These are phyloP conservation scores for Solanum pinnatisectum DNA, from an alignment of 257 asterid species.

Conservation along the genomic window DNA sequence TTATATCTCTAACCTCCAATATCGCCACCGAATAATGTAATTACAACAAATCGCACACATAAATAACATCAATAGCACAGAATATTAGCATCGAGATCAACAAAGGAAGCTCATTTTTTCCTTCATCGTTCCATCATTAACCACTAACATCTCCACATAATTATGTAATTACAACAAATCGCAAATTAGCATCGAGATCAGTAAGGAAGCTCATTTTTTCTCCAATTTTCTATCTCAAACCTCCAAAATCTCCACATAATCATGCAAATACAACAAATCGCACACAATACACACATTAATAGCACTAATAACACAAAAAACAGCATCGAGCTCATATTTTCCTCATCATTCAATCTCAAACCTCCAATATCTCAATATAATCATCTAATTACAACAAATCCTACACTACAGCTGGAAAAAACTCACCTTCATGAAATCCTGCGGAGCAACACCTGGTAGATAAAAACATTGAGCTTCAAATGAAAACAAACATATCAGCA, in stretches of 20 bases:
- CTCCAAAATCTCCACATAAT: background rate
- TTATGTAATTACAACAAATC: background rate
- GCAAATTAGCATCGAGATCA: background rate
- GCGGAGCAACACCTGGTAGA: slow-evolving; percentile 93
- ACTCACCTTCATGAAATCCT: slow-evolving; percentile 57
- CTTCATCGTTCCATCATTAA: background rate
- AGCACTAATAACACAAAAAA: background rate
- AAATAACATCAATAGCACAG: background rate
- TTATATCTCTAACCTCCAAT: background rate
- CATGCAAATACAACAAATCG: background rate
- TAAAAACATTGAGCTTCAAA: slow-evolving; percentile 46
- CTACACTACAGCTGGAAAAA: background rate
- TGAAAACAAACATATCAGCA: slow-evolving; percentile 24
- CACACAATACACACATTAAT: background rate
- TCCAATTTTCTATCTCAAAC: background rate
- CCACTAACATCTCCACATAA: background rate
- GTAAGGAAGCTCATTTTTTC: background rate
- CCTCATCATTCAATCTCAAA: background rate
- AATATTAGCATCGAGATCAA: background rate
- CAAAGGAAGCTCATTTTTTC: background rate
- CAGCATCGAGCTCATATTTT: background rate
- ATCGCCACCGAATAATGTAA: background rate
- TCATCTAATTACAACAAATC: background rate
- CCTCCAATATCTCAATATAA: background rate
- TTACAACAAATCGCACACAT: background rate